Conservation (phyloP, 2,329 filamentous ascomycete genomes). For the Venturia nashicola region DNA sequence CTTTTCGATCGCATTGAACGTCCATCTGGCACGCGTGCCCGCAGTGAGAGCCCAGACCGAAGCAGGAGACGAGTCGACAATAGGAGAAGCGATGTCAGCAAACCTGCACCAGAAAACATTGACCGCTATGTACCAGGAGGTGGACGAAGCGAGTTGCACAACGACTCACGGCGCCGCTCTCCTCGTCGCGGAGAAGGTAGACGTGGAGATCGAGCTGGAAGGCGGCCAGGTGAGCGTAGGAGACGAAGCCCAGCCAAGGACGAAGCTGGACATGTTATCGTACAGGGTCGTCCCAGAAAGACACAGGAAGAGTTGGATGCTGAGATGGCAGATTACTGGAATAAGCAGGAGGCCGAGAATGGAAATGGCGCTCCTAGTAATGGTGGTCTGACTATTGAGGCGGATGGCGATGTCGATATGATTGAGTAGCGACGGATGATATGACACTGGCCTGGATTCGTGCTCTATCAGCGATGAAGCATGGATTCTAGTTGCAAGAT, state of each 20-base stretch:
- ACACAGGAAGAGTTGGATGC: constrained; percentile 86
- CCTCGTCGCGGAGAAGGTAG: constrained; percentile 37
- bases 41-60: constrained; percentile 26
- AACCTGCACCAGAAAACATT: constrained; percentile 53
- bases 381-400: neutral
- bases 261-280: constrained; percentile 32
- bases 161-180: constrained; percentile 36
- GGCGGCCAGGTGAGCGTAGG: constrained; percentile 7
- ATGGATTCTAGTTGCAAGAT: neutral
- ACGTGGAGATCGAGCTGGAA: constrained; percentile 26
- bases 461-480: too few relatives aligned
- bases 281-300: constrained; percentile 53
- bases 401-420: constrained; percentile 11
- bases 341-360: constrained; percentile 14
- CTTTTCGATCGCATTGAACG: constrained; percentile 53
- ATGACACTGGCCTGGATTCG: neutral
- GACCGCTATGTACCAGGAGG: constrained; percentile 67
- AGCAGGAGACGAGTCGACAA: constrained; percentile 23
- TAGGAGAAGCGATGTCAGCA: constrained; percentile 39
- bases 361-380: neutral
- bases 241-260: constrained; percentile 19
- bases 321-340: constrained; percentile 96
- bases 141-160: constrained; percentile 14
- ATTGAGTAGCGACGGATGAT: constrained; percentile 6
- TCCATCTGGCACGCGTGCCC: constrained; percentile 31